Conservation (phyloP, 164 flowering plant species). For the Kalanchoe fedtschenkoi region DNA sequence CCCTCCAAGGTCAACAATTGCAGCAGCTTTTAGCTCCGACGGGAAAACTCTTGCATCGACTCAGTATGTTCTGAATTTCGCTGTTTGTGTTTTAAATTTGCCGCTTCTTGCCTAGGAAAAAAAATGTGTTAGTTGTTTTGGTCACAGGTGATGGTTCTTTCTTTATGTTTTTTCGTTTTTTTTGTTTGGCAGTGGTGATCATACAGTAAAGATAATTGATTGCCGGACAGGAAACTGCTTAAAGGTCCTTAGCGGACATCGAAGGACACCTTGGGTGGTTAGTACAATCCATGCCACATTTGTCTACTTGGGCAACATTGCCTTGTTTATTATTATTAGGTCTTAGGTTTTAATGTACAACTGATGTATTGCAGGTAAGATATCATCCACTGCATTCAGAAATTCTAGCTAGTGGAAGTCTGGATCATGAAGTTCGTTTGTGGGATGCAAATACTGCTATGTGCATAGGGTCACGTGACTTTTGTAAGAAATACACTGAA, state of each 20-base stretch:
- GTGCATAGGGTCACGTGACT: slow-evolving; percentile 78
- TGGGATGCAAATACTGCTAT: slow-evolving; percentile 88
- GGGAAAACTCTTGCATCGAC: slow-evolving; percentile 92
- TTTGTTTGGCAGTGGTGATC: slow-evolving; percentile 66
- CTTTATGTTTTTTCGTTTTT: not conserved
- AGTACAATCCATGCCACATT: slow-evolving; percentile 14
- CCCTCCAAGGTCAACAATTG: slow-evolving; percentile 97
- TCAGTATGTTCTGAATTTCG: slow-evolving; percentile 45
- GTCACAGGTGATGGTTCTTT: not conserved
- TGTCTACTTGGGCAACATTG: not conserved
- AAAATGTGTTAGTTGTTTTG: not conserved
- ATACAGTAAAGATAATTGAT: slow-evolving; percentile 90
- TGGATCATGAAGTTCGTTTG: slow-evolving; percentile 93
- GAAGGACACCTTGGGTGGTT: slow-evolving; percentile 99
- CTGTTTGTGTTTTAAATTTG: not conserved
- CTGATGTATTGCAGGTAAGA: not conserved
- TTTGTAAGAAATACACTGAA: slow-evolving; percentile 39
- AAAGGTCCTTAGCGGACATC: slow-evolving; percentile 85
- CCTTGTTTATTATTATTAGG: not conserved
- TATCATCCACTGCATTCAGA: slow-evolving; percentile 65
- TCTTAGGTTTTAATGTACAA: not conserved
- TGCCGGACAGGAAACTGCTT: slow-evolving; percentile 77
- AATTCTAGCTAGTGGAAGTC: slow-evolving; percentile 91
- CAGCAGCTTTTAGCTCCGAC: slow-evolving; percentile 95
- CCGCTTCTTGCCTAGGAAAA: not conserved